A percentile compares a stretch with the other conserved stretches of the same genome.
Conservation (phyloP, 306 rosid genomes). For the Cotoneaster glaucophyllus region DNA sequence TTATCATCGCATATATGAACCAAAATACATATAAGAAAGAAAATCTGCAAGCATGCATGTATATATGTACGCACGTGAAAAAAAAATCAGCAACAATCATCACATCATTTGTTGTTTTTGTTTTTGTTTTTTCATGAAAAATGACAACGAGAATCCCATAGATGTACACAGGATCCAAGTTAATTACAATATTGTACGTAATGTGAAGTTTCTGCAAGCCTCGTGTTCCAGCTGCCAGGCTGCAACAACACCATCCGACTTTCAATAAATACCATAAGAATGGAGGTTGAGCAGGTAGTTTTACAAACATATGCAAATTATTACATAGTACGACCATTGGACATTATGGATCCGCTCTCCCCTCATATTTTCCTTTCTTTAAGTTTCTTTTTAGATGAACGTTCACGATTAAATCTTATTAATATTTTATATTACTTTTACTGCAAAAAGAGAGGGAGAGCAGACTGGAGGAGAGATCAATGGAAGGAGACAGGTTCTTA, state of each 20-base stretch:
- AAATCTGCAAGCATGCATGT: neutral
- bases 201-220: neutral
- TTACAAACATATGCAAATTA: no score
- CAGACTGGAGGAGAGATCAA: no score
- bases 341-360: no score
- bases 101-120: neutral
- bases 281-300: neutral
- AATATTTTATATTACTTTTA: no score
- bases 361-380: no score
- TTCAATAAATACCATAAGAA: neutral
- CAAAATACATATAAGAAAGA: no score
- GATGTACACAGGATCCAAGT: neutral
- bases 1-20: no score
- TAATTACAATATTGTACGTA: neutral
- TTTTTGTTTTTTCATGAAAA: neutral
- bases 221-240: neutral
- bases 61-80: neutral
- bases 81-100: neutral
- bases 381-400: no score
- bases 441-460: no score
- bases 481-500: no score
- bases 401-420: fast-evolving
- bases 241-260: neutral
- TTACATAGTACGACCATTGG: no score
- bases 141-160: neutral